phyloP scores from a whole-genome alignment of 2,329 filamentous ascomycete species.

The Ceratocystis papillata region DNA sequence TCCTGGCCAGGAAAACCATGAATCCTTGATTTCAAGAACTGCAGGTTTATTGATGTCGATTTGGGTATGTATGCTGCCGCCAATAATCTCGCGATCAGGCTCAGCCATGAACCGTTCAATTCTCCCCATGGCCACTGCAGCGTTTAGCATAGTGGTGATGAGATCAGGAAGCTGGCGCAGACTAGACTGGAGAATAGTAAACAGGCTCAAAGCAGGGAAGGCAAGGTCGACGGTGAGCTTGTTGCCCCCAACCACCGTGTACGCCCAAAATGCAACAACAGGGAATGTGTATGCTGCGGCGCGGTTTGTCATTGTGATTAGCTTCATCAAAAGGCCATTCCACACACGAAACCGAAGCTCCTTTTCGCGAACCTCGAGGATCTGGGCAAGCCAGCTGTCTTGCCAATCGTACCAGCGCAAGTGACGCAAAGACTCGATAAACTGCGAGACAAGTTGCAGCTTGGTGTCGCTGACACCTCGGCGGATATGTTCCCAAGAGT shows the following conservation, averaged over 20 bases:
- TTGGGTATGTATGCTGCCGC: slow-evolving; percentile 29
- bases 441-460: slow-evolving; percentile 70
- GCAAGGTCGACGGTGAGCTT: slow-evolving; percentile 68
- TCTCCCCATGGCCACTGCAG: slow-evolving; percentile 67
- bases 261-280: slow-evolving; percentile 69
- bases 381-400: slow-evolving; percentile 57
- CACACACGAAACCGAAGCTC: slow-evolving; percentile 57
- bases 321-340: slow-evolving; percentile 50
- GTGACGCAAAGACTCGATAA: slow-evolving; percentile 75
- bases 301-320: slow-evolving; percentile 58
- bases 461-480: slow-evolving; percentile 64
- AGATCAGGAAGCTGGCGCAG: slow-evolving; percentile 65
- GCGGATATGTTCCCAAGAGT: slow-evolving; percentile 54
- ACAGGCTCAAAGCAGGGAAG: slow-evolving; percentile 76
- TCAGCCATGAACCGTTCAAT: slow-evolving; percentile 82
- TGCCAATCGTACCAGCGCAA: slow-evolving; percentile 78
- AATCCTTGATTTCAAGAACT: slow-evolving; percentile 47
- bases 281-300: slow-evolving; percentile 66
- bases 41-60: slow-evolving; percentile 25
- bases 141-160: slow-evolving; percentile 67
- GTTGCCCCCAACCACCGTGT: slow-evolving; percentile 58
- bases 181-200: slow-evolving; percentile 61
- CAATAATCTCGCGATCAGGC: slow-evolving; percentile 54
- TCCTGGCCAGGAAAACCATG: slow-evolving; percentile 72
- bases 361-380: slow-evolving; percentile 55